Evolutionary conservation across 2,329 filamentous ascomycete genomes (phyloP).

Genomic region (Dothidotthia symphoricarpi): DNA sequence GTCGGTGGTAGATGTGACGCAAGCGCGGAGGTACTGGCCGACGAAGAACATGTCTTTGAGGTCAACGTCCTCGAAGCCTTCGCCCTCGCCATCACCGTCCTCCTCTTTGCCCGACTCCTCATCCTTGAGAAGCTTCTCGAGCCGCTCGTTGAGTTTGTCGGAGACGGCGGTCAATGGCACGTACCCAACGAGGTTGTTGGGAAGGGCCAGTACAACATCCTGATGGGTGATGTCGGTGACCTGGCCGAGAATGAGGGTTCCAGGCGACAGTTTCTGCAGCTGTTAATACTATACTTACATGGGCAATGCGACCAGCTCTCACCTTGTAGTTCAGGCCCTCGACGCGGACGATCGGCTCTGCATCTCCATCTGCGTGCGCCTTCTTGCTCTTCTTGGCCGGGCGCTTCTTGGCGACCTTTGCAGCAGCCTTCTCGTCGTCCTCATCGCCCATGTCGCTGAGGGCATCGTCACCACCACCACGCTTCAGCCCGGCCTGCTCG

Average conservation of each 20-base stretch:
- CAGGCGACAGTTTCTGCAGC: conserved; percentile 72
- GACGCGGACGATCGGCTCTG: conserved; percentile 61
- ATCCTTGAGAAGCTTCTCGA: conserved; percentile 66
- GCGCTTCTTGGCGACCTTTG: conserved; percentile 52
- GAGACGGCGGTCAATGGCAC: conserved; percentile 92
- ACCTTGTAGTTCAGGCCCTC: conserved; percentile 90
- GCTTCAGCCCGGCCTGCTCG: conserved; percentile 68
- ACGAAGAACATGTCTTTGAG: conserved; percentile 72
- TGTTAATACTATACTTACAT: conserved; percentile 14
- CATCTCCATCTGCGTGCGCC: conserved; percentile 44
- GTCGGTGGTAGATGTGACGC: conserved; percentile 75
- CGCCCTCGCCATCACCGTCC: conserved; percentile 49
- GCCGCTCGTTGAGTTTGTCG: conserved; percentile 68
- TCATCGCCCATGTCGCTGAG: conserved; percentile 41
- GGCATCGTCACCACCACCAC: conserved; percentile 47
- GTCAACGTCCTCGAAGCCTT: conserved; percentile 61
- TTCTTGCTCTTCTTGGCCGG: conserved; percentile 49
- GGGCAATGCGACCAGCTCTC: conserved; percentile 28
- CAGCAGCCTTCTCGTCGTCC: conserved; percentile 40
- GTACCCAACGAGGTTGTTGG: conserved; percentile 90
- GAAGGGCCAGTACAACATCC: conserved; percentile 77
- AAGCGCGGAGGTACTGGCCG: conserved; percentile 85
- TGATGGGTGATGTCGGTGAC: conserved; percentile 76
- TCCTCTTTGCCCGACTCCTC: conserved; percentile 60
- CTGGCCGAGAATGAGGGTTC: conserved; percentile 84